Evolutionary conservation across 1,284 basidiomycete species (phyloP).

Genomic region (Cryptococcus depauperatus): DNA sequence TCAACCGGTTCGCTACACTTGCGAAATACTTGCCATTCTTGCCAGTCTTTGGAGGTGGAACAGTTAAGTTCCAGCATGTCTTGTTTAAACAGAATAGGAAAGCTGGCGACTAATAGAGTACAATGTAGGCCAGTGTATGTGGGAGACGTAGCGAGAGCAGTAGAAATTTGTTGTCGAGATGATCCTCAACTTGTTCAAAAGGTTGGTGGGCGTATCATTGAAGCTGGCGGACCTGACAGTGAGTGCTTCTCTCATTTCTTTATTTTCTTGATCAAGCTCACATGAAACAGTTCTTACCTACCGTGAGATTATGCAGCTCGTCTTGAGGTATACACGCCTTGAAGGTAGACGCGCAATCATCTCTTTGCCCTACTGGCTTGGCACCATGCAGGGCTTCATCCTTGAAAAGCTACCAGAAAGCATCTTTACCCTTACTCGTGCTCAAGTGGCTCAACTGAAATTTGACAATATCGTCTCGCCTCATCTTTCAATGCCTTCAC

Average conservation of each 20-base stretch:
- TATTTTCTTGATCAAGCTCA: background rate
- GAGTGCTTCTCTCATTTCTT: conserved; percentile 19
- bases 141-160: conserved; percentile 55
- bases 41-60: conserved; percentile 63
- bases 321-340: conserved; percentile 52
- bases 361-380: conserved; percentile 56
- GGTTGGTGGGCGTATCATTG: conserved; percentile 55
- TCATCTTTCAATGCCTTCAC: conserved; percentile 35
- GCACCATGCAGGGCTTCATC: conserved; percentile 55
- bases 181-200: conserved; percentile 43
- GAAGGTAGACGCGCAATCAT: conserved; percentile 50
- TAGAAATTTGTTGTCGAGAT: conserved; percentile 54
- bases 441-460: conserved; percentile 58
- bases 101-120: background rate
- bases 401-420: conserved; percentile 58
- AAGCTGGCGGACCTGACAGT: conserved; percentile 63
- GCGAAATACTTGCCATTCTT: conserved; percentile 57
- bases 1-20: conserved; percentile 58
- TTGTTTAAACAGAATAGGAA: background rate
- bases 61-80: conserved; percentile 53
- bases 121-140: conserved; percentile 53
- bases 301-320: conserved; percentile 56
- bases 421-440: conserved; percentile 58
- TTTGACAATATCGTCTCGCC: conserved; percentile 53
- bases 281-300: conserved; percentile 54